Percentiles rank a stretch among this genome's conserved stretches.
Evolutionary conservation across 2,329 filamentous ascomycete genomes (phyloP).

Genomic region (Grosmannia huntii): DNA sequence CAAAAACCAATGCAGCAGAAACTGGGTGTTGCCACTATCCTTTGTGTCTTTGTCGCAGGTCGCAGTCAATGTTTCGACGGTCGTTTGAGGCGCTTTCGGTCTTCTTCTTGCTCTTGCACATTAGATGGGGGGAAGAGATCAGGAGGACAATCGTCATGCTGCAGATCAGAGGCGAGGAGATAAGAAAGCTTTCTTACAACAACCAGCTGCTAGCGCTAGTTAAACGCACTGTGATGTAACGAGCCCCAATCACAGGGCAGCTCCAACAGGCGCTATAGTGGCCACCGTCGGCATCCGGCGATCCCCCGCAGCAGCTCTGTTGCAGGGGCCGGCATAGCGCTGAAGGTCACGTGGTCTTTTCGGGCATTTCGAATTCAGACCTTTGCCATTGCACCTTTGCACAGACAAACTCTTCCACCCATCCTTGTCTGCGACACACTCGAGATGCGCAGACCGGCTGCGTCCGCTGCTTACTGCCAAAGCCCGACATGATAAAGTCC

Average conservation of each 20-base stretch:
- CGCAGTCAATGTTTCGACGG: background rate
- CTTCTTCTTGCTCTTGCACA: background rate
- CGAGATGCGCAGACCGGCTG: constrained; percentile 11
- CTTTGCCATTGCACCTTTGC: constrained; percentile 3
- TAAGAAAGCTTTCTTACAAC: background rate
- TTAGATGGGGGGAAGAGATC: background rate
- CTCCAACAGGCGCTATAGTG: background rate
- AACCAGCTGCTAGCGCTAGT: background rate
- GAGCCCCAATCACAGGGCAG: background rate
- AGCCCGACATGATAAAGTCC: constrained; percentile 14
- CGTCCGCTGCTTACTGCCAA: constrained; percentile 16
- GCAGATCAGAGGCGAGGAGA: background rate
- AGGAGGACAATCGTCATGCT: background rate
- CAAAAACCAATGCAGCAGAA: background rate
- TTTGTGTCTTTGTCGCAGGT: background rate
- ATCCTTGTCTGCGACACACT: constrained; percentile 6
- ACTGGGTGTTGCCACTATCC: too few relatives aligned
- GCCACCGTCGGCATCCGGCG: background rate
- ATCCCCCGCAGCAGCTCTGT: background rate
- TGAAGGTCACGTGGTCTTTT: background rate
- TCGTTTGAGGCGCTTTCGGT: background rate
- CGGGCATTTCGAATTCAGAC: background rate
- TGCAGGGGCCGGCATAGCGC: background rate
- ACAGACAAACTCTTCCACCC: constrained; percentile 10
- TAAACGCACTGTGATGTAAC: background rate